phyloP scores from a whole-genome alignment of 495 filamentous ascomycete species.

The Hypoxylon lenormandii region DNA sequence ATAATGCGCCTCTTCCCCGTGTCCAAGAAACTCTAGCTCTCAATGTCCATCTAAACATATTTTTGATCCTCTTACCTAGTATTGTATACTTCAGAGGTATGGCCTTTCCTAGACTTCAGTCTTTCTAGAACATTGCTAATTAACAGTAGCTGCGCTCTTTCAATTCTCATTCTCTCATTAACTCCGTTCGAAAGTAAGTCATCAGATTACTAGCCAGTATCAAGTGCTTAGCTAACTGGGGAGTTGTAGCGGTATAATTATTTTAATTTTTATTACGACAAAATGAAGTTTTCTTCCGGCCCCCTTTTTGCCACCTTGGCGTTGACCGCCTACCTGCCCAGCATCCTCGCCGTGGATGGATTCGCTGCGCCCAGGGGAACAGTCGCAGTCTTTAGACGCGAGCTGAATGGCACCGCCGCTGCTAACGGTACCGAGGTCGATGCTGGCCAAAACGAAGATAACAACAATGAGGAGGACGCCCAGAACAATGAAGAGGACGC shows the following conservation, averaged over 20 bases:
- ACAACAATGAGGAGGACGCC: conserved; percentile 19
- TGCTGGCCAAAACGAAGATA: conserved; percentile 18
- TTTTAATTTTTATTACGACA: conserved; percentile 31
- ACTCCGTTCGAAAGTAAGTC: conserved; percentile 48
- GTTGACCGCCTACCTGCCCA: conserved; percentile 45
- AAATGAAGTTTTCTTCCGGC: conserved; percentile 43
- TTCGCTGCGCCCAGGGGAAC: conserved; percentile 18
- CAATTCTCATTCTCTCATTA: conserved; percentile 38
- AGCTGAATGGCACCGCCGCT: conserved; percentile 39
- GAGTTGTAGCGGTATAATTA: conserved; percentile 27
- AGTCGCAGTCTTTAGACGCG: conserved; percentile 23
- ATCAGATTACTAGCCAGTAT: neutral
- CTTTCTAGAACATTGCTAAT: conserved; percentile 16
- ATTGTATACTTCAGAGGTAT: conserved; percentile 33
- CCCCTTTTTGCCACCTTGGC: conserved; percentile 44
- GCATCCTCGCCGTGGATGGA: conserved; percentile 29
- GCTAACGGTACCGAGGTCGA: conserved; percentile 39
- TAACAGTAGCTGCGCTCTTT: conserved; percentile 45
- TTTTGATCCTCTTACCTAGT: conserved; percentile 6
- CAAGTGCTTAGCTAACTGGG: neutral
- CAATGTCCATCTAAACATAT: neutral
- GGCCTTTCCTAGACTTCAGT: neutral
- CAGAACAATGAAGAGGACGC: conserved; percentile 29
- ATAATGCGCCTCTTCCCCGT: conserved; percentile 22
- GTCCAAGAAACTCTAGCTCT: neutral